Conservation (phyloP, 306 rosid species). For the Alnus rubra region DNA sequence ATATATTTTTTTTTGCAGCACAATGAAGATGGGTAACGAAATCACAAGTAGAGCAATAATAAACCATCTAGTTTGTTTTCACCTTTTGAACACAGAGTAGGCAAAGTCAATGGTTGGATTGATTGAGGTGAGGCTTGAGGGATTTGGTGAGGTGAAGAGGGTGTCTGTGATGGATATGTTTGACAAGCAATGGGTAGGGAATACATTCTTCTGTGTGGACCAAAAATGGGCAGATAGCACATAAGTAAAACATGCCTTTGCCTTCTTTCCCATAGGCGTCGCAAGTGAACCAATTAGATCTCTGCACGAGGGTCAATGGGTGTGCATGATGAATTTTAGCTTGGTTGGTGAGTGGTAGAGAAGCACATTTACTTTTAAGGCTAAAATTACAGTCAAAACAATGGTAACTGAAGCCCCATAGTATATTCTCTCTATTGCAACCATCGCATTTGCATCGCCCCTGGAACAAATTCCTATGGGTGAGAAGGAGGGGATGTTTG, state of each 20-base stretch:
- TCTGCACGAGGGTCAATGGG: not conserved
- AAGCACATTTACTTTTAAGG: not conserved
- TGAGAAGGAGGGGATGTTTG: not conserved
- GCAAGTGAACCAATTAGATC: no score
- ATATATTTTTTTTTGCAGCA: not conserved
- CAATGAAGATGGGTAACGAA: not conserved
- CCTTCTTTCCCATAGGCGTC: not conserved
- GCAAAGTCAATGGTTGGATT: not conserved
- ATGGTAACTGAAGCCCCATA: not conserved
- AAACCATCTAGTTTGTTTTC: not conserved
- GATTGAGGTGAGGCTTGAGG: not conserved
- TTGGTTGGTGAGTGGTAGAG: not conserved
- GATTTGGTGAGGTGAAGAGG: not conserved
- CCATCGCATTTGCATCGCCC: no score
- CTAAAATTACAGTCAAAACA: not conserved
- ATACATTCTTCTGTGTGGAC: not conserved
- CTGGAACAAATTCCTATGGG: no score
- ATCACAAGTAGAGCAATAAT: not conserved
- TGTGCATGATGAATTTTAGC: not conserved
- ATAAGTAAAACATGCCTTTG: not conserved
- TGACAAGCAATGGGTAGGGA: not conserved
- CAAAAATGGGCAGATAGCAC: not conserved
- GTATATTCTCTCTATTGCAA: fast-evolving
- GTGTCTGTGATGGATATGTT: not conserved
- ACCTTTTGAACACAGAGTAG: not conserved